Evolutionary conservation across 1,284 basidiomycete species (phyloP), one percentile per base, ranked within the genome.

Genomic region (Microbotryomycetes sp.): DNA sequence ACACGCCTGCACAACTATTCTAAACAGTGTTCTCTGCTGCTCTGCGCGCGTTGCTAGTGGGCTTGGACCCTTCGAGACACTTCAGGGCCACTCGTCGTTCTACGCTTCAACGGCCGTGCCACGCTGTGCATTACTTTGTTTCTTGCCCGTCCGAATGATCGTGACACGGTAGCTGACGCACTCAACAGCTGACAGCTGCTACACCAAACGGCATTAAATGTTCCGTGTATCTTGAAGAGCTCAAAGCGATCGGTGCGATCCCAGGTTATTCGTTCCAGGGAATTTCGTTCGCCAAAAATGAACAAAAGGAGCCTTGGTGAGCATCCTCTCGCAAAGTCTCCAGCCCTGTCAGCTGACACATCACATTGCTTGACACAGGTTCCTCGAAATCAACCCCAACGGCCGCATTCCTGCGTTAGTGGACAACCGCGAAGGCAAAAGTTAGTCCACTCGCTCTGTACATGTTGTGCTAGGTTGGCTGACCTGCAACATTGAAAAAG

Each of bases 371-470:
- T 9, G 25, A n/a, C 15, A 30, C 50, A 52, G 50, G 50, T 66
- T 59, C 63, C 5, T 46, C 6, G 1, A 23, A 7, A 19, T 54
- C 26, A 67, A 65, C 58, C 65, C 63, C n/a, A 67, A 67, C 50
- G 49, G 65, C 58, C 63, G 63, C 31, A 67, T 67, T 58, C 65
- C 65, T 6, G 55, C 63, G 5, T 32, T 67, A 3, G 23, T 66
- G 45, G 56, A 60, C 51, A 63, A 60, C 57, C 61, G 61, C 32
- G 49, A 22, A 3, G 42, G 25, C 50, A 66, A 66, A 52, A 42
- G 36, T 42, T 12, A 9, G 36, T 42, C n/a, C n/a, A n/a, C n/a
- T 42, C 36, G 12, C 19, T 42, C 12, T 42, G 36, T 9, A 19
- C 9, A 42, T 12, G 36, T 9, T 19, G 36, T 19, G 19, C 19